Evolutionary conservation across 2,329 filamentous ascomycete species (phyloP).

Genomic region (Epichloe bromicola): DNA sequence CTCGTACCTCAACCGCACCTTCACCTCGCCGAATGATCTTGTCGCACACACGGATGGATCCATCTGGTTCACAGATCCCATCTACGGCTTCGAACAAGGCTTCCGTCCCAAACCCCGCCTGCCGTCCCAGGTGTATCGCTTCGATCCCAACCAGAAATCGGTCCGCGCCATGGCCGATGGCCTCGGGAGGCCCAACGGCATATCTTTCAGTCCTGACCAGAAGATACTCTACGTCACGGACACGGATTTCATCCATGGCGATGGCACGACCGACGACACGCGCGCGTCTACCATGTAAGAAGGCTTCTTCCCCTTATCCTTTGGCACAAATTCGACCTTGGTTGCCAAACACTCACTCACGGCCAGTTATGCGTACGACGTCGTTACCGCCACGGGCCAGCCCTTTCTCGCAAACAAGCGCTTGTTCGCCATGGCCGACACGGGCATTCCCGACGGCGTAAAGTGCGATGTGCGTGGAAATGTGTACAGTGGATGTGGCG

Average conservation of each 20-base stretch:
- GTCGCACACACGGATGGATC: conserved; percentile 27
- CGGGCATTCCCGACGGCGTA: conserved; percentile 33
- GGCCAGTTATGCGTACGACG: conserved; percentile 24
- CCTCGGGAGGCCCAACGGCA: conserved; percentile 33
- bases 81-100: conserved; percentile 34
- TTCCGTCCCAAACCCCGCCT: conserved; percentile 29
- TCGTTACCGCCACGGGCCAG: conserved; percentile 13
- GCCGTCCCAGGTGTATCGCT: conserved; percentile 36
- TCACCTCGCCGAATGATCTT: conserved; percentile 38
- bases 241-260: conserved; percentile 21
- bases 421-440: conserved; percentile 36
- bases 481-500: conserved; percentile 35
- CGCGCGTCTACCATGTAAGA: conserved; percentile 16
- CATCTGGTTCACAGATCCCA: conserved; percentile 38
- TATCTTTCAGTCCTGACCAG: conserved; percentile 32
- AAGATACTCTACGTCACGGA: conserved; percentile 33
- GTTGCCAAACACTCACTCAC: too few relatives aligned
- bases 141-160: conserved; percentile 24
- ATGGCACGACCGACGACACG: conserved; percentile 18
- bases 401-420: conserved; percentile 33
- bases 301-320: not conserved
- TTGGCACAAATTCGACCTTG: not conserved
- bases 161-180: conserved; percentile 33
- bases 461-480: conserved; percentile 34
- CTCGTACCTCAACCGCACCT: conserved; percentile 29